These are phyloP conservation scores for Yarrowia divulgata DNA, from an alignment of 805 yeast genomes.

Conservation along the genomic window DNA sequence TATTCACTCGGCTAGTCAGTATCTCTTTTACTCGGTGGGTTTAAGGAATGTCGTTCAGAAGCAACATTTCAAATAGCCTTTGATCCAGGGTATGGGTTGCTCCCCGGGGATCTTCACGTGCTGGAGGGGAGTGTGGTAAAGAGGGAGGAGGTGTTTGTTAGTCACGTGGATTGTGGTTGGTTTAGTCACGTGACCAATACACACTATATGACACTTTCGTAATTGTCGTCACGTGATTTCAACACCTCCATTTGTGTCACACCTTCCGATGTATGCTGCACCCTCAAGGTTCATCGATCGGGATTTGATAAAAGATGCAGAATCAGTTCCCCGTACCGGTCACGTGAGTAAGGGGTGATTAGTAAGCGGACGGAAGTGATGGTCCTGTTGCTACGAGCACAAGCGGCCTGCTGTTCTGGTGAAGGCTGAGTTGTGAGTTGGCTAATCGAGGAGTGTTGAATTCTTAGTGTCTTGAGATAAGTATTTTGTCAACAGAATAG, in stretches of 20 bases:
- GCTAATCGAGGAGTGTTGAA: too few relatives aligned
- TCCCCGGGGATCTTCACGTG: constrained; percentile 4
- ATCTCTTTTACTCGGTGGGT: neutral
- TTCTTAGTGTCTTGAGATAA: too few relatives aligned
- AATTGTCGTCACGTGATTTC: neutral
- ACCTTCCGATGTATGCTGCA: neutral
- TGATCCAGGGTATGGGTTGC: constrained; percentile 5
- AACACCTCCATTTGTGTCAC: too few relatives aligned
- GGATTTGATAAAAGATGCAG: constrained; percentile 10
- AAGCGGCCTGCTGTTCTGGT: too few relatives aligned
- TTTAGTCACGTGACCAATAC: too few relatives aligned
- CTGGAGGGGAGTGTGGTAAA: neutral
- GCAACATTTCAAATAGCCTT: constrained; percentile 11
- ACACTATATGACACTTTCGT: neutral
- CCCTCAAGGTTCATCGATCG: constrained; percentile 17
- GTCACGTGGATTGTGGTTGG: too few relatives aligned
- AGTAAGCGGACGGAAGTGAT: too few relatives aligned
- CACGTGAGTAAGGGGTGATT: neutral
- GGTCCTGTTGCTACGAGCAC: too few relatives aligned
- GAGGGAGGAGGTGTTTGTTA: too few relatives aligned
- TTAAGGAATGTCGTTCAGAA: neutral
- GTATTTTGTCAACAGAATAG: too few relatives aligned
- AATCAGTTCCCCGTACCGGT: neutral
- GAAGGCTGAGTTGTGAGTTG: too few relatives aligned
- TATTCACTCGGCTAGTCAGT: neutral